A percentile compares a stretch with the other conserved stretches of the same genome.
Conservation (phyloP, 2,329 filamentous ascomycete species). For the Fusarium sp. region DNA sequence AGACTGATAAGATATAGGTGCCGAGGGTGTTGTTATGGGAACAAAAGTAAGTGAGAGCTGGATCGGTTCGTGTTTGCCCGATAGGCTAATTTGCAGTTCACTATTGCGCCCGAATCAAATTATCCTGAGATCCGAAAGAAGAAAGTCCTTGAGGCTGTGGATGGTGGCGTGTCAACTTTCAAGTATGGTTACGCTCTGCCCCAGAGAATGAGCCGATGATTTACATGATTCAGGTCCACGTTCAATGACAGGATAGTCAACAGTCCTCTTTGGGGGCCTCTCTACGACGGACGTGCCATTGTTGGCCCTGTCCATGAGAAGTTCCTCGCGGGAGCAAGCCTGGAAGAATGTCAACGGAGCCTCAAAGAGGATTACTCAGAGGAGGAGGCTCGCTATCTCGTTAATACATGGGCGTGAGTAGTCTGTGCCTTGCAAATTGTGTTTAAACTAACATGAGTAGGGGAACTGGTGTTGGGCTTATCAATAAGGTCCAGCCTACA, state of each 20-base stretch:
- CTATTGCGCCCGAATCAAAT: constrained; percentile 55
- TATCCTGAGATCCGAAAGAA: constrained; percentile 54
- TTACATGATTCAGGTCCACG: constrained; percentile 44
- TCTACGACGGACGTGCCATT: constrained; percentile 58
- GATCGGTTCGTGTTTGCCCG: too few relatives aligned
- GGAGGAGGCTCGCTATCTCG: constrained; percentile 47
- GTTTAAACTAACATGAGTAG: constrained; percentile 35
- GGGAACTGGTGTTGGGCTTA: constrained; percentile 57
- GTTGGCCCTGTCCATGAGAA: constrained; percentile 52
- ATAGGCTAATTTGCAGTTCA: constrained; percentile 51
- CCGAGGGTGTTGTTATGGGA: constrained; percentile 56
- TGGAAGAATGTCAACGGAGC: constrained; percentile 54
- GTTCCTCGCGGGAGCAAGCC: constrained; percentile 50
- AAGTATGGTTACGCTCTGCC: constrained; percentile 49
- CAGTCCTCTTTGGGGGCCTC: constrained; percentile 51
- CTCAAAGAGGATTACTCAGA: constrained; percentile 51
- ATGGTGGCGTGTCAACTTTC: constrained; percentile 57
- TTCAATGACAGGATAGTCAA: constrained; percentile 56
- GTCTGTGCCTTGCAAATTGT: not conserved
- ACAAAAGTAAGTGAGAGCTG: constrained; percentile 48
- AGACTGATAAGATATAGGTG: constrained; percentile 45
- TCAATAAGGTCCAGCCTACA: constrained; percentile 53
- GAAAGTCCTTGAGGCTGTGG: constrained; percentile 52
- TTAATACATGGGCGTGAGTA: constrained; percentile 53
- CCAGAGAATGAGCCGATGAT: not conserved